These are phyloP conservation scores for Rhizoclosmatium globosum DNA, from an alignment of 192 early-diverging fungal species.

Conservation along the genomic window DNA sequence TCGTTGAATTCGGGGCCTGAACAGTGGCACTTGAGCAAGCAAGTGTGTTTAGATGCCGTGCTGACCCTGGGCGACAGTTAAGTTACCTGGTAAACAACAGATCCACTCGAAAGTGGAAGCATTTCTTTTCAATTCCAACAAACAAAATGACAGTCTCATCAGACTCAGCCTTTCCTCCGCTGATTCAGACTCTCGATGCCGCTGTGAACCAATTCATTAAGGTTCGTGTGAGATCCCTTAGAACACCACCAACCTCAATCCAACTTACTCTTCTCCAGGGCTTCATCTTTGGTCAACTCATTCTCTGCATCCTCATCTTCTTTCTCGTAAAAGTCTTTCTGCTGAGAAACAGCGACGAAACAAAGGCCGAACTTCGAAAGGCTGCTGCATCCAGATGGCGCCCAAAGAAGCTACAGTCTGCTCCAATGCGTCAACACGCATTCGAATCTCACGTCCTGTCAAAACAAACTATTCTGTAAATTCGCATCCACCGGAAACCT, in stretches of 20 bases:
- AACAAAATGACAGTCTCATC: no score
- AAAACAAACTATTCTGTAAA: conserved; percentile 52
- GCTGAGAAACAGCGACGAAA: conserved; percentile 55
- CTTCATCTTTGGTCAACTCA: conserved; percentile 58
- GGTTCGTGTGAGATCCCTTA: neutral
- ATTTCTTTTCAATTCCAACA: no score
- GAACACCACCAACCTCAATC: neutral
- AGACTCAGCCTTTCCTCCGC: neutral
- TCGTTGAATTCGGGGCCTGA: neutral
- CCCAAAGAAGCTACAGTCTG: conserved; percentile 36
- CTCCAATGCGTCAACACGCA: conserved; percentile 48
- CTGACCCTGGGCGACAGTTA: no score
- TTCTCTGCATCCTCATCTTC: conserved; percentile 58
- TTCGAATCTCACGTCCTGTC: conserved; percentile 56
- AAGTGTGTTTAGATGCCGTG: neutral
- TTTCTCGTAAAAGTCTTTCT: conserved; percentile 65
- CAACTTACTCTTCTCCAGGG: conserved; percentile 30
- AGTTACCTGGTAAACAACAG: neutral
- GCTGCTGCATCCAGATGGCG: conserved; percentile 32
- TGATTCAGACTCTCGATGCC: conserved; percentile 38
- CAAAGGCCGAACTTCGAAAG: conserved; percentile 44
- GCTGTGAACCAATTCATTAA: conserved; percentile 60
- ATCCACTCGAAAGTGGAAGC: neutral
- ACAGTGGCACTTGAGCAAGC: neutral
- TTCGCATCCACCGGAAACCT: conserved; percentile 66